These are phyloP conservation scores for Bondarzewia mesenterica DNA, from an alignment of 1,284 basidiomycete genomes.

Conservation along the genomic window DNA sequence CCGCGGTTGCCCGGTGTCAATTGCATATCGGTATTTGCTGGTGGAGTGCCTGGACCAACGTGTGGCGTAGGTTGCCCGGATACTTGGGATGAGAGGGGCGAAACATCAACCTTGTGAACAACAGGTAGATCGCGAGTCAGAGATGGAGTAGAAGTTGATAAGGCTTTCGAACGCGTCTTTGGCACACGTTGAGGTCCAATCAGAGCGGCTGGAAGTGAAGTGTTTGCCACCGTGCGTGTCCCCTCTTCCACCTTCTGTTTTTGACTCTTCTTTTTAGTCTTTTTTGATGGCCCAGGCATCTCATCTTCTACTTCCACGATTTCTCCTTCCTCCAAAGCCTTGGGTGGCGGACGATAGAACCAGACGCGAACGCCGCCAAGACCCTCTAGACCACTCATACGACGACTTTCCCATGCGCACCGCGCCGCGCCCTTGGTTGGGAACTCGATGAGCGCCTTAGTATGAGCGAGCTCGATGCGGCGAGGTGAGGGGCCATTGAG, in stretches of 20 bases:
- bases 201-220: background rate
- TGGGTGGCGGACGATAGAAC: conserved; percentile 25
- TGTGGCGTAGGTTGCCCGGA: too few species aligned
- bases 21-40: too few species aligned
- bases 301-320: conserved; percentile 5
- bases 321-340: conserved; percentile 18
- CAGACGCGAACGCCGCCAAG: conserved; percentile 41
- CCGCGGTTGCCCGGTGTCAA: too few species aligned
- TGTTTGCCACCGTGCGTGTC: background rate
- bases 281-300: background rate
- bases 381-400: conserved; percentile 34
- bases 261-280: conserved; percentile 6
- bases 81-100: too few species aligned
- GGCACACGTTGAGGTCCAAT: too few species aligned
- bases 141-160: too few species aligned
- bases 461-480: conserved; percentile 27
- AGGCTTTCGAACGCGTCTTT: too few species aligned
- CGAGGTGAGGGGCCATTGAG: conserved; percentile 30
- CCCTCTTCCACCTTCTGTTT: too few species aligned
- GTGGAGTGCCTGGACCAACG: too few species aligned
- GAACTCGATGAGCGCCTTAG: conserved; percentile 51
- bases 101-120: too few species aligned
- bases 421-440: conserved; percentile 32
- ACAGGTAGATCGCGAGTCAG: too few species aligned
- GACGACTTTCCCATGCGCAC: conserved; percentile 43